Conservation (phyloP, 176 grass and related monocot species). For the Carex pumila region DNA sequence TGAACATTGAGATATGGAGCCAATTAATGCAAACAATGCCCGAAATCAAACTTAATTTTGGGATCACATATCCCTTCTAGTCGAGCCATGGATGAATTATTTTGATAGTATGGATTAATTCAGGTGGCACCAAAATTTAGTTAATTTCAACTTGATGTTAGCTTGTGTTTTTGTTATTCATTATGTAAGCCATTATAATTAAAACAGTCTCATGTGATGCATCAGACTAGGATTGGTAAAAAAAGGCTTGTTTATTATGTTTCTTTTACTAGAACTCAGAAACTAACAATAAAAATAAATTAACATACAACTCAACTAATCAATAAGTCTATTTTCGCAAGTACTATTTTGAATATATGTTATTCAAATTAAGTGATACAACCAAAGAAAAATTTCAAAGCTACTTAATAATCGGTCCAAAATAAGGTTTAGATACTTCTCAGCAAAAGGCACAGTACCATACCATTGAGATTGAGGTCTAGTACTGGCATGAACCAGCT, state of each 20-base stretch:
- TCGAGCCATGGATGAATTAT: neutral
- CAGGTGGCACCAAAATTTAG: neutral
- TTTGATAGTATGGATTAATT: neutral
- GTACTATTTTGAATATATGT: neutral
- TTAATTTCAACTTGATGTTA: constrained; percentile 2
- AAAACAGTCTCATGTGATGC: neutral
- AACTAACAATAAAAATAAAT: neutral
- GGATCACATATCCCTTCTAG: neutral
- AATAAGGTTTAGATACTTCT: neutral
- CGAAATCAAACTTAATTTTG: neutral
- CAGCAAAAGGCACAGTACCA: neutral
- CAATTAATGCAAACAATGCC: neutral
- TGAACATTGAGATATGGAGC: neutral
- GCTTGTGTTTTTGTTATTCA: neutral
- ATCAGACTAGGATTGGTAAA: neutral
- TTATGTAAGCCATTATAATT: neutral
- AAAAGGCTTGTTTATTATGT: neutral
- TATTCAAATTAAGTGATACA: neutral
- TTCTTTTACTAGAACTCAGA: neutral
- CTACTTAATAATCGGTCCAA: neutral
- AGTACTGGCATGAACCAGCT: neutral
- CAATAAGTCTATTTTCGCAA: neutral
- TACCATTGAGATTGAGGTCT: neutral
- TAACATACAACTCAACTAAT: neutral
- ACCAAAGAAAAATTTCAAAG: neutral